These are phyloP conservation scores for Mucor saturninus DNA, from an alignment of 371 early-diverging fungal species.

Conservation along the genomic window DNA sequence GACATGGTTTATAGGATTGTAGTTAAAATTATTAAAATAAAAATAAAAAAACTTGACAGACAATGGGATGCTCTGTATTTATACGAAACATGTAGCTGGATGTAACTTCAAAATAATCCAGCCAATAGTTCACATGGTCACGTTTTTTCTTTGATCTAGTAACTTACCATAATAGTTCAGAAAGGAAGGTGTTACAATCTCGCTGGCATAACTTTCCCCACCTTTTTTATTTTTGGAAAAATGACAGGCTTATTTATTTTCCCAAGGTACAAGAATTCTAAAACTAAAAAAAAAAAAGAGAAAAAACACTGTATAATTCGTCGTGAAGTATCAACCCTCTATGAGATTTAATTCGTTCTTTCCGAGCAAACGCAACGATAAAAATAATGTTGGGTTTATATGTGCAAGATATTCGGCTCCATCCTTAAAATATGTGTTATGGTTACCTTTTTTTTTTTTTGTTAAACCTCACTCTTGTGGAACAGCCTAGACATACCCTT, in stretches of 20 bases:
- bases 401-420: too few species aligned
- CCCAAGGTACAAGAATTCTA: slow-evolving; percentile 11
- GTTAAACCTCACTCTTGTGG: too few species aligned
- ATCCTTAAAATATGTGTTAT: too few species aligned
- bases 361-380: too few species aligned
- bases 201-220: slow-evolving; percentile 18
- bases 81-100: slow-evolving; percentile 11
- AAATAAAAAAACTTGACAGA: neutral
- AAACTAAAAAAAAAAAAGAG: neutral
- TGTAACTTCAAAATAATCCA: slow-evolving; percentile 1
- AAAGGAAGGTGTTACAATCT: slow-evolving; percentile 28
- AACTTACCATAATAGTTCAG: slow-evolving; percentile 21
- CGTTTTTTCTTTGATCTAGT: slow-evolving; percentile 6
- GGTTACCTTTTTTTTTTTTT: too few species aligned
- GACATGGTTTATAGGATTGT: slow-evolving; percentile 2
- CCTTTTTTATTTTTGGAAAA: slow-evolving; percentile 10
- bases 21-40: neutral
- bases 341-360: neutral
- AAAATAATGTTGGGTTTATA: too few species aligned
- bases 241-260: neutral
- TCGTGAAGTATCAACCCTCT: neutral
- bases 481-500: too few species aligned
- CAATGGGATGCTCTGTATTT: slow-evolving; percentile 9
- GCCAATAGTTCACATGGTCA: slow-evolving; percentile 24
- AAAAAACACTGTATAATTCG: neutral